phyloP scores from a whole-genome alignment of 2,329 filamentous ascomycete genomes.

The Fonsecaea multimorphosa region DNA sequence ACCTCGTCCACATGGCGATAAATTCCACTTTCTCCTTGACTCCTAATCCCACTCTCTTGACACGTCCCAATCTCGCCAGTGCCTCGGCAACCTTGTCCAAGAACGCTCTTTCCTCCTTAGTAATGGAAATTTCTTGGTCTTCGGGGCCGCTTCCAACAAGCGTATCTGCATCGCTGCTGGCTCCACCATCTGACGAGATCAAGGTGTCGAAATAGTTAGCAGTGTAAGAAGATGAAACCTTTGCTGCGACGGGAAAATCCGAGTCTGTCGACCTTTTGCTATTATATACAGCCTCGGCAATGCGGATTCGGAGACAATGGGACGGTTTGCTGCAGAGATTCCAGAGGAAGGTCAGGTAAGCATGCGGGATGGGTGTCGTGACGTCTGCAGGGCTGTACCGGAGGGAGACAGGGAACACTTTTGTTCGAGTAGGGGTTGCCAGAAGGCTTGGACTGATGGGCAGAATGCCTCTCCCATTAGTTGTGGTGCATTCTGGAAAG shows the following conservation, averaged over 20 bases:
- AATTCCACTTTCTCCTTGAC: slow-evolving; percentile 84
- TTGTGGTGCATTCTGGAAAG: slow-evolving; percentile 93
- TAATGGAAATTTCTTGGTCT: slow-evolving; percentile 45
- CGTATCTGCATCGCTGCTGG: slow-evolving; percentile 38
- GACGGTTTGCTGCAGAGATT: slow-evolving; percentile 81
- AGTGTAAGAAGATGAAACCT: slow-evolving; percentile 47
- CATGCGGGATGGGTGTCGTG: slow-evolving; percentile 83
- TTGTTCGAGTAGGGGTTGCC: slow-evolving; percentile 67
- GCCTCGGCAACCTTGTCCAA: slow-evolving; percentile 83
- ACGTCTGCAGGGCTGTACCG: slow-evolving; percentile 88
- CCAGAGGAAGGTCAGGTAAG: slow-evolving; percentile 79
- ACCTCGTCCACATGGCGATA: slow-evolving; percentile 70
- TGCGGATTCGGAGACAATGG: slow-evolving; percentile 87
- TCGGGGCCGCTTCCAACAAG: slow-evolving; percentile 40
- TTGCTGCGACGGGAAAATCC: slow-evolving; percentile 19
- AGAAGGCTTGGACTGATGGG: slow-evolving; percentile 80
- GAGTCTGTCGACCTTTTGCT: slow-evolving; percentile 23
- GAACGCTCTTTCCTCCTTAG: slow-evolving; percentile 68
- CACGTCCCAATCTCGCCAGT: slow-evolving; percentile 82
- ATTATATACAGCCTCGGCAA: slow-evolving; percentile 72
- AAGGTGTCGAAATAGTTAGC: slow-evolving; percentile 57
- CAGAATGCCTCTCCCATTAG: slow-evolving; percentile 88
- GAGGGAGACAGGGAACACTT: slow-evolving; percentile 88
- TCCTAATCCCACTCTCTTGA: slow-evolving; percentile 85
- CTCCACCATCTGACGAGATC: slow-evolving; percentile 44